Percentiles rank a stretch among this genome's conserved stretches.
phyloP scores from a whole-genome alignment of 495 filamentous ascomycete genomes.

The Immersiella caudata region DNA sequence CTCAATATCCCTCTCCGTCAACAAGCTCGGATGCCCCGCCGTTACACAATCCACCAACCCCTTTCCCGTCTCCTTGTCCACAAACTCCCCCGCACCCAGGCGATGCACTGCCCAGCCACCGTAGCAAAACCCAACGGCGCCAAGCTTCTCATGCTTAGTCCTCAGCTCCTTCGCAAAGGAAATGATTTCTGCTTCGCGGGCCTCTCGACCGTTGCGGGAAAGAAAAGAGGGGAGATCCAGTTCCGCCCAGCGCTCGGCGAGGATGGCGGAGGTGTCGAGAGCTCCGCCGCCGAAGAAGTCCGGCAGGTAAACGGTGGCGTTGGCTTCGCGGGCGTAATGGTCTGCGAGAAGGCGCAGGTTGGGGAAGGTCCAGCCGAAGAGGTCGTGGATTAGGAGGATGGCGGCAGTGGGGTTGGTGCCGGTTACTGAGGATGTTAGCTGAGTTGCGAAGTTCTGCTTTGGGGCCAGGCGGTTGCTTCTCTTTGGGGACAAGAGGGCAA shows the following conservation, averaged over 20 bases:
- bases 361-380: conserved; percentile 61
- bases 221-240: conserved; percentile 47
- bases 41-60: conserved; percentile 60
- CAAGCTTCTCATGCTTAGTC: conserved; percentile 45
- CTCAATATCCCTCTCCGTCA: conserved; percentile 56
- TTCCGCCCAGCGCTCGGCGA: conserved; percentile 35
- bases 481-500: too few species aligned
- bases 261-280: conserved; percentile 34
- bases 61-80: conserved; percentile 25
- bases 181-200: conserved; percentile 58
- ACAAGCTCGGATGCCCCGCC: conserved; percentile 55
- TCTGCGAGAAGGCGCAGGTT: conserved; percentile 62
- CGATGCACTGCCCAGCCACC: conserved; percentile 61
- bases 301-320: conserved; percentile 58
- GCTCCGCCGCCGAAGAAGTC: conserved; percentile 56
- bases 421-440: too few species aligned
- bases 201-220: conserved; percentile 44
- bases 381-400: conserved; percentile 59
- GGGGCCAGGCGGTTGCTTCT: too few species aligned
- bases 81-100: conserved; percentile 40
- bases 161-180: conserved; percentile 51
- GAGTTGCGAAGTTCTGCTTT: too few species aligned
- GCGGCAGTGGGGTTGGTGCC: conserved; percentile 50
- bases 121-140: conserved; percentile 63
- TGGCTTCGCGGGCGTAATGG: conserved; percentile 54